phyloP scores from a whole-genome alignment of 2,329 filamentous ascomycete genomes.

The Davidsoniella neocaledoniae region DNA sequence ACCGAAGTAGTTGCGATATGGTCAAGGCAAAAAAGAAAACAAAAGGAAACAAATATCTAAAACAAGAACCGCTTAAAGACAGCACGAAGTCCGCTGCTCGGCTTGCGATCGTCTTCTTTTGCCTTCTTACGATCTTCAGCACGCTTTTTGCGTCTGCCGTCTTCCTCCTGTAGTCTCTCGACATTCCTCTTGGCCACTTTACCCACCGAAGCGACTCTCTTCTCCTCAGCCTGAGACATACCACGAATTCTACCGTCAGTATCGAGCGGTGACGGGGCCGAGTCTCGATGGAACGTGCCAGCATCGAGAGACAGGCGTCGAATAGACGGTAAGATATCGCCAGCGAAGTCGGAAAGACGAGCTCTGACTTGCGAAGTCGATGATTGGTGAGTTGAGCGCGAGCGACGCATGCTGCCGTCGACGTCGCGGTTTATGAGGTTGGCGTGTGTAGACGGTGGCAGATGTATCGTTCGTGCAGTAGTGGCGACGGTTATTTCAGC shows the following conservation, averaged over 20 bases:
- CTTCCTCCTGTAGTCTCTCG: conserved; percentile 3
- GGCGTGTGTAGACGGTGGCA: no score
- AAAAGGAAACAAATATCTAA: not conserved
- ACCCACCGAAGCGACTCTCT: not conserved
- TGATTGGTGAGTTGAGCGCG: no score
- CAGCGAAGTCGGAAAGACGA: no score
- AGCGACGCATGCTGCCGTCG: no score
- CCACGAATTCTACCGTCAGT: not conserved
- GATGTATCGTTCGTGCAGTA: no score
- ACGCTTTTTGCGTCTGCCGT: conserved; percentile 11
- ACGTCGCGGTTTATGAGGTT: no score
- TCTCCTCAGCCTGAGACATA: not conserved
- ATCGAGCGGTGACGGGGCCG: not conserved
- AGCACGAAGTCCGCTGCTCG: conserved; percentile 12
- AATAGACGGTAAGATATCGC: no score
- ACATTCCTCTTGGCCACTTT: conserved; percentile 1
- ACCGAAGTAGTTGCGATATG: not conserved
- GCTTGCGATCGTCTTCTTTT: conserved; percentile 13
- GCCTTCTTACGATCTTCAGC: conserved; percentile 11
- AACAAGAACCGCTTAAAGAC: conserved; percentile 11
- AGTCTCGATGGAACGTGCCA: conserved; percentile 1
- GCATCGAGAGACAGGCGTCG: not conserved
- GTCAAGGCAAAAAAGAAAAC: not conserved
- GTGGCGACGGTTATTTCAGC: not conserved
- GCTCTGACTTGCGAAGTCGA: no score